Evolutionary conservation across 139 green algal genomes (phyloP), one percentile per base, ranked within the genome.

Genomic region (Closterium sp.): DNA sequence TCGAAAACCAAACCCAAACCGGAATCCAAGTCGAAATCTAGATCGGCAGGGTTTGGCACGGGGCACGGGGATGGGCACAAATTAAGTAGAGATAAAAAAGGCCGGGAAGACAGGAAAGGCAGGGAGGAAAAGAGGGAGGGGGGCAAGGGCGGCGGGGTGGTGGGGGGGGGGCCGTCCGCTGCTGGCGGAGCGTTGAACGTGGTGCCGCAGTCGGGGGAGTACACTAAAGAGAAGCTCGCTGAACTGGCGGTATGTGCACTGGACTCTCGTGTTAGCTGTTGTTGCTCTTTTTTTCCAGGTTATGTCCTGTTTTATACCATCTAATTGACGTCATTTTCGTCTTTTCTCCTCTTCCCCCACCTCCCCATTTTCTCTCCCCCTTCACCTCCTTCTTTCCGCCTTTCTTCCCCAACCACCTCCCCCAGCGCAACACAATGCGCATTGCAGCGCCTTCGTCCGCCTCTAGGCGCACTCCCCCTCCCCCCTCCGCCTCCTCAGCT

Each of bases 141-240:
- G 16, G 55, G 55, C 16, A 76, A 76, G 55, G 55, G 55, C 55
- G 55, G 55, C 55, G 55, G 55, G 12, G 55, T 76, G 55, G 55
- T 76, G 55, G 55, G 23, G 55, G 55, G 55, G 55, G 55, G 55
- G 25, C 55, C 55, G 55, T 76, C 55, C 55, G 55, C 55, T 76
- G 55, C 55, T 76, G 55, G 55, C 55, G 55, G 55, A 16, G 55
- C 55, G 55, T 19, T 76, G 12, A 76, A 76, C 55, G 55, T 76
- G 55, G 9, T 76, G 55, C 30, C 90, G 21, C 28, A 35, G 16
- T 55, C 91, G 4, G 91, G 91, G 31, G 91, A 94, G 28, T 94
- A 94, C 66, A 94, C 91, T 21, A 88, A 88, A 32, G 91, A 94
- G 88, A 93, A 64, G 33, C 88, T 94, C n/a, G 91, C 84, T 25